phyloP scores from a whole-genome alignment of 805 yeast species.

The Metschnikowia proteae region DNA sequence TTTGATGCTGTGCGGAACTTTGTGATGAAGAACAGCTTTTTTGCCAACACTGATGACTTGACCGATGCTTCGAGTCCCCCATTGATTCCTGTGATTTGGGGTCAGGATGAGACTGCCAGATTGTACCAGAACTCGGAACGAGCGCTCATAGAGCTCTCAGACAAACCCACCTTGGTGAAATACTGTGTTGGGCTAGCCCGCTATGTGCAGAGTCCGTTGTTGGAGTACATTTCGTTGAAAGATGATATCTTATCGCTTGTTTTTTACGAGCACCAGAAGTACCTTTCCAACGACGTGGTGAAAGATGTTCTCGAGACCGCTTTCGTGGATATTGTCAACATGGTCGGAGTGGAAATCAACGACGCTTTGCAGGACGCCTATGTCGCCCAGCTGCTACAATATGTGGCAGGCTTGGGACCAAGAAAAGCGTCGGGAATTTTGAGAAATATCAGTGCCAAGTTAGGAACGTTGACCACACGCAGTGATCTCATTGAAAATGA shows the following conservation, averaged over 20 bases:
- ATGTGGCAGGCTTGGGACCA: conserved; percentile 89
- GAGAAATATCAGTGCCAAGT: conserved; percentile 65
- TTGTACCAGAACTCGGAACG: conserved; percentile 76
- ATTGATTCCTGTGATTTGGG: conserved; percentile 69
- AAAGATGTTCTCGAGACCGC: conserved; percentile 68
- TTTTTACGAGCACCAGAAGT: conserved; percentile 69
- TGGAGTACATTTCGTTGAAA: conserved; percentile 80
- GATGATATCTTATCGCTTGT: conserved; percentile 67
- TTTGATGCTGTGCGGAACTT: conserved; percentile 53
- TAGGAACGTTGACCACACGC: conserved; percentile 59
- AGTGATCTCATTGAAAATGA: conserved; percentile 81
- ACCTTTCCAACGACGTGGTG: conserved; percentile 62
- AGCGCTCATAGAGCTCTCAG: conserved; percentile 77
- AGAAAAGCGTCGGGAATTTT: conserved; percentile 87
- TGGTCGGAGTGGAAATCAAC: conserved; percentile 92
- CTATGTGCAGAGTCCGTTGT: conserved; percentile 86
- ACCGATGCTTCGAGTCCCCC: conserved; percentile 44
- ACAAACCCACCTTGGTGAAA: conserved; percentile 71
- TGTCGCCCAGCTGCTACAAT: conserved; percentile 67
- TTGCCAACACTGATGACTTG: conserved; percentile 48
- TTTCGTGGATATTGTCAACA: conserved; percentile 83
- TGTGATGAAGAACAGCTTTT: conserved; percentile 52
- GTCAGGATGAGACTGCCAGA: conserved; percentile 89
- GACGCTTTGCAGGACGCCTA: conserved; percentile 79
- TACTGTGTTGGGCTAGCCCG: conserved; percentile 90